Percentiles rank a stretch among this genome's conserved stretches.
Conservation (phyloP, 129 eudicot genomes). For the Oenanthe sinensis region DNA sequence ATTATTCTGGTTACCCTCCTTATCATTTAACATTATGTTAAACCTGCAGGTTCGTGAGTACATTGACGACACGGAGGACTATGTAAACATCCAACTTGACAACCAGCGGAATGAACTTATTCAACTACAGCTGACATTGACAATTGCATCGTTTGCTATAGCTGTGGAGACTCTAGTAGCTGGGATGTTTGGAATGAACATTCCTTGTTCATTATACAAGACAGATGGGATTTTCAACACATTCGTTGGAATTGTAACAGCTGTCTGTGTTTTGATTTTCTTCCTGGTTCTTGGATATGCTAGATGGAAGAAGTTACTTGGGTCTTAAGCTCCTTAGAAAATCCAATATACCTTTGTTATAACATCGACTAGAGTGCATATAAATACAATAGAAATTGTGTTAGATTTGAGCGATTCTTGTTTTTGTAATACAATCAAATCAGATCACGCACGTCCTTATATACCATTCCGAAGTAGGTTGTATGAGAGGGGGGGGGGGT, state of each 20-base stretch:
- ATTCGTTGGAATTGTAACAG: conserved; percentile 41
- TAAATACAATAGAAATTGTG: not conserved
- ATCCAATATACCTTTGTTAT: not conserved
- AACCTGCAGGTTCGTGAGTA: conserved; percentile 80
- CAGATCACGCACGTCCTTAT: too few species aligned
- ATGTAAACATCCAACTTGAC: conserved; percentile 92
- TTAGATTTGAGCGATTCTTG: too few species aligned
- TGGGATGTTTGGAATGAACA: conserved; percentile 86
- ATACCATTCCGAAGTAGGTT: too few species aligned
- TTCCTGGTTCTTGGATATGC: conserved; percentile 70
- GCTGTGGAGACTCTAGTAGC: conserved; percentile 70
- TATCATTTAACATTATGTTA: not conserved
- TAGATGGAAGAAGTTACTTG: conserved; percentile 92
- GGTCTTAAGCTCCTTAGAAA: conserved; percentile 37
- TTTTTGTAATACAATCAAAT: too few species aligned
- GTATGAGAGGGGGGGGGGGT: too few species aligned
- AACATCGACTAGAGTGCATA: not conserved
- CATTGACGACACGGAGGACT: conserved; percentile 95
- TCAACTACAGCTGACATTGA: conserved; percentile 80
- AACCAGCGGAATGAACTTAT: conserved; percentile 93
- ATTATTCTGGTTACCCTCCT: not conserved
- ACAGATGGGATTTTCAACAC: conserved; percentile 36
- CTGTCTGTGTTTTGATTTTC: conserved; percentile 45
- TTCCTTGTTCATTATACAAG: conserved; percentile 40
- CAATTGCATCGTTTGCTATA: conserved; percentile 81